Conservation (phyloP, 352 stramenopile genomes). For the Phytophthora capsici region DNA sequence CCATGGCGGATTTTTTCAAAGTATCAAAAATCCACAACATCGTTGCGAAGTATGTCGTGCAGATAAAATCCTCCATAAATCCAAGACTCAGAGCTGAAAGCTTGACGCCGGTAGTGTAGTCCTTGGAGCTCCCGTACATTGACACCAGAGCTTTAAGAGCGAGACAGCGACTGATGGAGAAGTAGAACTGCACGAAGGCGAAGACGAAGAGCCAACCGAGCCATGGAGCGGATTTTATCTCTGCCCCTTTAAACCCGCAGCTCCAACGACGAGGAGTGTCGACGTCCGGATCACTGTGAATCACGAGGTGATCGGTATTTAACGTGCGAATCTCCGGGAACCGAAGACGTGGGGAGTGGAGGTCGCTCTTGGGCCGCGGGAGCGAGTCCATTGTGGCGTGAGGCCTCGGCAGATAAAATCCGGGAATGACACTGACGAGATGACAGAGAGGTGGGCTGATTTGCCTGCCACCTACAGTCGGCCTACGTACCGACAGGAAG, state of each 20-base stretch:
- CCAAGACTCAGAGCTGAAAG: conserved; percentile 25
- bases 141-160: conserved; percentile 22
- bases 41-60: conserved; percentile 32
- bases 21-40: conserved; percentile 31
- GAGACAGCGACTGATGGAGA: conserved; percentile 22
- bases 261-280: neutral
- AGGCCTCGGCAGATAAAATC: neutral
- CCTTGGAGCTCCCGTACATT: conserved; percentile 21
- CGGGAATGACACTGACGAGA: conserved; percentile 1
- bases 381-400: neutral
- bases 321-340: conserved; percentile 6
- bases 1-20: neutral
- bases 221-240: conserved; percentile 9
- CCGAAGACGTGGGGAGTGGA: conserved; percentile 2
- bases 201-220: conserved; percentile 29
- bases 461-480: neutral
- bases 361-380: neutral
- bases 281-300: neutral
- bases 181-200: conserved; percentile 23
- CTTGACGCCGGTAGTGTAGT: conserved; percentile 19
- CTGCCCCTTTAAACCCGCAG: neutral
- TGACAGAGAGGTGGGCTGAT: neutral
- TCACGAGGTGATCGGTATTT: neutral
- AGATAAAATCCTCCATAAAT: conserved; percentile 37
- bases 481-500: neutral